Evolutionary conservation across 768 basidiomycete genomes (phyloP).

Genomic region (Mycena polygramma): DNA sequence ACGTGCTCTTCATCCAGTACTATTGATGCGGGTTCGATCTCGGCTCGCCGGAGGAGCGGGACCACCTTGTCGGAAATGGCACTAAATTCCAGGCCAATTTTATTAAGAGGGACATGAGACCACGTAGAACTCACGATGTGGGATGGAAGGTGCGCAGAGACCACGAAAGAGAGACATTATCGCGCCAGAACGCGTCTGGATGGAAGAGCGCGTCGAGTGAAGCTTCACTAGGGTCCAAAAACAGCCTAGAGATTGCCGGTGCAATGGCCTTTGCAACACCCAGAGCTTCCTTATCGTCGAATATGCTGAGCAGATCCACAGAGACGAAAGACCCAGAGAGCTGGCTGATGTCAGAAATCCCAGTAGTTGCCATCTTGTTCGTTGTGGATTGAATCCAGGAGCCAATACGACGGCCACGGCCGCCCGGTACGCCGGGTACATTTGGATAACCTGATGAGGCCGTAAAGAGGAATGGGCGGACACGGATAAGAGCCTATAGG

Average conservation of each 20-base stretch:
- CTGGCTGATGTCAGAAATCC: slow-evolving; percentile 34
- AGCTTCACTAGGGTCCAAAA: slow-evolving; percentile 10
- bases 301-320: slow-evolving; percentile 3
- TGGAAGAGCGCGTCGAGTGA: slow-evolving; percentile 32
- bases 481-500: no score
- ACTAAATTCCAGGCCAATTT: slow-evolving; percentile 3
- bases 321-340: slow-evolving; percentile 30
- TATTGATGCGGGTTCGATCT: slow-evolving; percentile 24
- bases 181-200: slow-evolving; percentile 48
- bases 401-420: no score
- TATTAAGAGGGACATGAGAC: neutral
- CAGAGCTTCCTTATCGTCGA: slow-evolving; percentile 24
- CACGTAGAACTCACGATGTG: slow-evolving; percentile 15
- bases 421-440: no score
- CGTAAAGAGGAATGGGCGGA: no score
- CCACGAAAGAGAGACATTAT: slow-evolving; percentile 48
- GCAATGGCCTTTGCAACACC: slow-evolving; percentile 28
- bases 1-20: slow-evolving; percentile 29
- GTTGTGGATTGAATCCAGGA: no score
- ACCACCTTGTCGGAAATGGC: slow-evolving; percentile 17
- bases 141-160: slow-evolving; percentile 47
- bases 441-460: no score
- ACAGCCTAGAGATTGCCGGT: slow-evolving; percentile 16
- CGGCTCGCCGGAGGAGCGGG: slow-evolving; percentile 26
- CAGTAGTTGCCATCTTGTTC: neutral